These are phyloP conservation scores for Ambrosia artemisiifolia DNA, from an alignment of 129 eudicot genomes.

Conservation along the genomic window DNA sequence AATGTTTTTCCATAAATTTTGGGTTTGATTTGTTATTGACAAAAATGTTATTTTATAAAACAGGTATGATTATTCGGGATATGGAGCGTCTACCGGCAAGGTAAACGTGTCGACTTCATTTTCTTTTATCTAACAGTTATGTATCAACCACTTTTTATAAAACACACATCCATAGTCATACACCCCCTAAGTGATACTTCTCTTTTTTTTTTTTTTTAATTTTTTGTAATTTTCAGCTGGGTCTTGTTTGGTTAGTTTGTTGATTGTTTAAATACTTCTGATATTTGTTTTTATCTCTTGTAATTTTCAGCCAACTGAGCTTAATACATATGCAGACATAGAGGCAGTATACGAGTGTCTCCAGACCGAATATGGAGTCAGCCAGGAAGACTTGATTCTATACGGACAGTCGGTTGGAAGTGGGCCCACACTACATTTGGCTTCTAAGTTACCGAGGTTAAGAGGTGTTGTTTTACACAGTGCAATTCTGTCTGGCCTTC, in stretches of 20 bases:
- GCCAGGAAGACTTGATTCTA: slow-evolving; percentile 82
- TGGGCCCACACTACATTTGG: slow-evolving; percentile 91
- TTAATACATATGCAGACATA: slow-evolving; percentile 89
- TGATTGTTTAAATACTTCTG: slow-evolving; percentile 5
- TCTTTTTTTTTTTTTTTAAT: too few relatives aligned
- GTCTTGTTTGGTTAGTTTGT: neutral
- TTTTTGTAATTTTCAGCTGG: too few relatives aligned
- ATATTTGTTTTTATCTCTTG: slow-evolving; percentile 3
- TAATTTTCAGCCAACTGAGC: slow-evolving; percentile 76
- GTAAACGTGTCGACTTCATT: slow-evolving; percentile 35
- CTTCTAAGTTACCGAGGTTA: slow-evolving; percentile 70
- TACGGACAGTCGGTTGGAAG: slow-evolving; percentile 98
- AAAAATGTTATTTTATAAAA: slow-evolving; percentile 14
- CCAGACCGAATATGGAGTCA: slow-evolving; percentile 75
- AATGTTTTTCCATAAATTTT: slow-evolving; percentile 6
- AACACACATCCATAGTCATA: too few relatives aligned
- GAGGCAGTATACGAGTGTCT: slow-evolving; percentile 95
- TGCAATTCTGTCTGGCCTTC: slow-evolving; percentile 96
- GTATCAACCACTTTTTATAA: neutral
- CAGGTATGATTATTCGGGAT: slow-evolving; percentile 94
- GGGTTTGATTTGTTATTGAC: slow-evolving; percentile 9
- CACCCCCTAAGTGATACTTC: too few relatives aligned
- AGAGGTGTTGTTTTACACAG: slow-evolving; percentile 96
- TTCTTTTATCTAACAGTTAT: neutral
- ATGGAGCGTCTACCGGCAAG: slow-evolving; percentile 93